These are phyloP conservation scores for Penicillium digitatum DNA, from an alignment of 2,329 filamentous ascomycete genomes.

Conservation along the genomic window DNA sequence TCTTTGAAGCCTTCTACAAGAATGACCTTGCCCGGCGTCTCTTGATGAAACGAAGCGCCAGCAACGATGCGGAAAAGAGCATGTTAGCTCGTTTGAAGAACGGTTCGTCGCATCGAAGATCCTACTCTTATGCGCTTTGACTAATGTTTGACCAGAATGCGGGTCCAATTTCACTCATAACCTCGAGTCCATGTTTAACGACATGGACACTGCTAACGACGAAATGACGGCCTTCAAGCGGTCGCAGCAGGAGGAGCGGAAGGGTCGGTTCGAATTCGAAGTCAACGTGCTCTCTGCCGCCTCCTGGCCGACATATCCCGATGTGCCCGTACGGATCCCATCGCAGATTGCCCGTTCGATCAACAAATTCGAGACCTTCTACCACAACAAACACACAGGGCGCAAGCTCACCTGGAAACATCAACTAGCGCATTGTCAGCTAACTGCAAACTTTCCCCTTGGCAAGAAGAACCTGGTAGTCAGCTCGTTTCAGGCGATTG, in stretches of 20 bases:
- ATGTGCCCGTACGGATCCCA: constrained; percentile 70
- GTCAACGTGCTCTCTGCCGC: constrained; percentile 89
- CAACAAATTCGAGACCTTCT: constrained; percentile 76
- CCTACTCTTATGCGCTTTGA: neutral
- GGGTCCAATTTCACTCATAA: constrained; percentile 94
- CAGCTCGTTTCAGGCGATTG: constrained; percentile 85
- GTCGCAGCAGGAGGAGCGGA: constrained; percentile 58
- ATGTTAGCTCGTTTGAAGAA: constrained; percentile 90
- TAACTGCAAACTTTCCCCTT: constrained; percentile 75
- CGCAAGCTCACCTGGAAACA: constrained; percentile 89
- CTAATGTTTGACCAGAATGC: constrained; percentile 59
- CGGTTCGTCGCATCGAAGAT: constrained; percentile 38
- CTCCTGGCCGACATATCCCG: constrained; percentile 89
- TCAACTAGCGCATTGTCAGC: constrained; percentile 80
- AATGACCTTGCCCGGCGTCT: constrained; percentile 87
- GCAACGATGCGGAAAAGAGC: constrained; percentile 88
- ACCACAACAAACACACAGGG: constrained; percentile 84
- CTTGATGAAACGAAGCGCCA: constrained; percentile 87
- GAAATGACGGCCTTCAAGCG: constrained; percentile 83
- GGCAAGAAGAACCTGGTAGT: constrained; percentile 85
- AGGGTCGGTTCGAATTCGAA: constrained; percentile 52
- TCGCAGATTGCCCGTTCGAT: constrained; percentile 70
- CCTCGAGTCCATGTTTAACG: constrained; percentile 98
- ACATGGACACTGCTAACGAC: constrained; percentile 87
- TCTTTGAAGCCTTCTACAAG: constrained; percentile 99